phyloP scores from a whole-genome alignment of 108 stramenopile species.

The Nannochloropsis oceanica region DNA sequence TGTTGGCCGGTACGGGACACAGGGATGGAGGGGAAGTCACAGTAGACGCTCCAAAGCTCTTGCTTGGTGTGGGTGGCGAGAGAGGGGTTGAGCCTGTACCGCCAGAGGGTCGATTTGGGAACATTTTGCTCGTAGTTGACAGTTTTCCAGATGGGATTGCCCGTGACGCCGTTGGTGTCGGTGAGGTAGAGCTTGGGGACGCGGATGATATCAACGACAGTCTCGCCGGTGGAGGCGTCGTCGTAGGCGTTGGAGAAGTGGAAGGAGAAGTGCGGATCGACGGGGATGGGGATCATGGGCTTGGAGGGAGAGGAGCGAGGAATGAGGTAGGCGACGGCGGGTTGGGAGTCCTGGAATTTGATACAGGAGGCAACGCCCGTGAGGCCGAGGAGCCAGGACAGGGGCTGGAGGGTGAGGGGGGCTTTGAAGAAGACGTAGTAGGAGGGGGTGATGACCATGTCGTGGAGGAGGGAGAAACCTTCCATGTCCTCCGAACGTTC shows the following conservation, averaged over 20 bases:
- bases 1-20: neutral
- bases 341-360: constrained; percentile 1
- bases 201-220: neutral
- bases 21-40: neutral
- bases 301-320: neutral
- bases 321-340: neutral
- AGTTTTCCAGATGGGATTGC: neutral
- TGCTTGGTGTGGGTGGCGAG: neutral
- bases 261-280: constrained; percentile 10
- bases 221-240: constrained; percentile 9
- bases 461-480: constrained; percentile 28
- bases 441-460: constrained; percentile 32
- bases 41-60: neutral
- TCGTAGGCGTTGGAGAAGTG: constrained; percentile 32
- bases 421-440: constrained; percentile 38
- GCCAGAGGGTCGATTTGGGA: neutral
- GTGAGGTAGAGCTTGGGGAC: neutral
- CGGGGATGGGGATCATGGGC: constrained; percentile 1
- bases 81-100: neutral
- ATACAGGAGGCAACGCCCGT: neutral
- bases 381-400: constrained; percentile 36
- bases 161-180: neutral
- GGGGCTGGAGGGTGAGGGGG: constrained; percentile 19
- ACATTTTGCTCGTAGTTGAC: neutral
- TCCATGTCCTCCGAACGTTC: neutral